Conservation (phyloP, 2,329 filamentous ascomycete species). For the Aspergillus brunneoviolaceus region DNA sequence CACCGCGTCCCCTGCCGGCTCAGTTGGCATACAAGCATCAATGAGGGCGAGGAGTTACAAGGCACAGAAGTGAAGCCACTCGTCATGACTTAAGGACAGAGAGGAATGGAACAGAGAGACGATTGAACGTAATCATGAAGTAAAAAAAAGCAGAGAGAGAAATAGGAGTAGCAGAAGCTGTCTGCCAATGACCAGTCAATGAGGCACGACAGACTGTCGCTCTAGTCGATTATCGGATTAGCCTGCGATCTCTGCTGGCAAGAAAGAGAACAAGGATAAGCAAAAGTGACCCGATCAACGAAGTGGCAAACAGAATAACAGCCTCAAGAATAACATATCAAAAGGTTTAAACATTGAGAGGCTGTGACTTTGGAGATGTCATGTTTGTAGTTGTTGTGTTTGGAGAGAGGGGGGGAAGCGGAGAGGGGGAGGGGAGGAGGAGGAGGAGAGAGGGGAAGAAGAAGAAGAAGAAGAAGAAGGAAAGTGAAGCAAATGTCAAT, state of each 20-base stretch:
- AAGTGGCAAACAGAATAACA: not conserved
- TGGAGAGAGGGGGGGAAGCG: not conserved
- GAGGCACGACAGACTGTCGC: no score
- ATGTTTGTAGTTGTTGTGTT: no score
- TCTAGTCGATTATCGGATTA: not conserved
- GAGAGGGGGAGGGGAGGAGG: not conserved
- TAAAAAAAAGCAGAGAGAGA: not conserved
- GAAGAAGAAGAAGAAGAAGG: not conserved
- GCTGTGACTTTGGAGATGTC: not conserved
- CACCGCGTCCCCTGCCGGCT: constrained; percentile 8
- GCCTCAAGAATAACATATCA: not conserved
- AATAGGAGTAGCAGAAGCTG: not conserved
- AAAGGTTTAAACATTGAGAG: not conserved
- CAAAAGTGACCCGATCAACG: not conserved
- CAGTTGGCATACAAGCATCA: constrained; percentile 13
- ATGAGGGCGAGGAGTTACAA: constrained; percentile 1
- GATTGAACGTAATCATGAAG: not conserved
- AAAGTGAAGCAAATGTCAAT: not conserved
- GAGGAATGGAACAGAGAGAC: not conserved
- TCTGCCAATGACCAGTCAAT: not conserved
- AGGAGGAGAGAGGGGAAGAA: constrained; percentile 4
- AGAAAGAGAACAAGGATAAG: not conserved
- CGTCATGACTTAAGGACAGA: constrained; percentile 4
- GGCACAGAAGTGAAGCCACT: constrained; percentile 1
- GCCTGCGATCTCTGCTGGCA: not conserved